Conservation (phyloP, 2,329 filamentous ascomycete genomes). For the Coleophoma eucalyptorum region DNA sequence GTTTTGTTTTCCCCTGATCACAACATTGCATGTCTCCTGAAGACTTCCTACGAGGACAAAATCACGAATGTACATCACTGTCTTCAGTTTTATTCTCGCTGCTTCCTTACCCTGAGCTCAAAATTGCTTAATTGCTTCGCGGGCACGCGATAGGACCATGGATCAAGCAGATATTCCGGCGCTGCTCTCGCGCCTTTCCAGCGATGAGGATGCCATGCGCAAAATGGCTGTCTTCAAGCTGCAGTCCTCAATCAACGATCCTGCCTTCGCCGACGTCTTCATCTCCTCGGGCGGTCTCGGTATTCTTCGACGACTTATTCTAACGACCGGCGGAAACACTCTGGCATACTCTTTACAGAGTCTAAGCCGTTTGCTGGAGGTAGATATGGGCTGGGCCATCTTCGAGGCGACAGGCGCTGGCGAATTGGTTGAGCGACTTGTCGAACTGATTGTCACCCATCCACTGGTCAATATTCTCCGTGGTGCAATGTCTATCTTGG, state of each 20-base stretch:
- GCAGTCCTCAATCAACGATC: conserved; percentile 91
- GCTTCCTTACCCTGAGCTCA: no score
- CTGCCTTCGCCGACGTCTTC: conserved; percentile 94
- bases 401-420: conserved; percentile 61
- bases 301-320: conserved; percentile 76
- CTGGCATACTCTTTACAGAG: conserved; percentile 93
- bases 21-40: no score
- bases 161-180: conserved; percentile 65
- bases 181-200: conserved; percentile 59
- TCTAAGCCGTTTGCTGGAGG: conserved; percentile 80
- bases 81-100: no score
- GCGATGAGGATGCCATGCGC: conserved; percentile 81
- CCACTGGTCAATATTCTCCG: conserved; percentile 96
- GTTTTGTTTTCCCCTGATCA: no score
- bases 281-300: conserved; percentile 83
- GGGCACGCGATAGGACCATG: conserved; percentile 35
- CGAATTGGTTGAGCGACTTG: conserved; percentile 71
- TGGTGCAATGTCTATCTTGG: conserved; percentile 94
- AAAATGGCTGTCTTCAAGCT: conserved; percentile 99
- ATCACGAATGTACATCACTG: no score
- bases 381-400: conserved; percentile 97
- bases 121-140: no score
- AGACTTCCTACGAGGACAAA: no score
- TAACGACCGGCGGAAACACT: conserved; percentile 86
- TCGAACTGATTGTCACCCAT: conserved; percentile 90